Conservation (phyloP, 2,329 filamentous ascomycete species). For the Pseudopithomyces maydicus region DNA sequence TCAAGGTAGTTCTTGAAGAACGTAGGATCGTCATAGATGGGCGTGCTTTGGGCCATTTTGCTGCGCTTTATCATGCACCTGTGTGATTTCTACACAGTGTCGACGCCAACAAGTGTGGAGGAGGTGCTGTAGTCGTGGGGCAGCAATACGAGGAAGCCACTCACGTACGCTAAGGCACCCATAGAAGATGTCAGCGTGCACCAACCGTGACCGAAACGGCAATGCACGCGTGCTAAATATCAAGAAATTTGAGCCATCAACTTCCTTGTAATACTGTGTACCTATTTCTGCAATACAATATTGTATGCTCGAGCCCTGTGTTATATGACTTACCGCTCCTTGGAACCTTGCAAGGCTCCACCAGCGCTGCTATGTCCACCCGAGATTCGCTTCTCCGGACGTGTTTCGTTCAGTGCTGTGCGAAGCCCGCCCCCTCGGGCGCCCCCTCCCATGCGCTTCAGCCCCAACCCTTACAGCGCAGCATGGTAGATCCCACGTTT, state of each 20-base stretch:
- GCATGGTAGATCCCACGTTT: not conserved
- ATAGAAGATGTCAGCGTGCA: no score
- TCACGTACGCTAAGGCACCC: no score
- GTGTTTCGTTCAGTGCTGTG: not conserved
- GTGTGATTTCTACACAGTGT: not conserved
- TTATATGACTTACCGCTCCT: no score
- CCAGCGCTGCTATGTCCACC: no score
- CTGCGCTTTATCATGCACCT: not conserved
- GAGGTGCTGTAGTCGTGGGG: no score
- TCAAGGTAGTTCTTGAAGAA: slow-evolving; percentile 28
- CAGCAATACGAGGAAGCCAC: no score
- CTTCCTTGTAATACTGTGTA: not conserved
- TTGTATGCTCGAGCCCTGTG: no score
- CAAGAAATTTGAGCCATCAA: not conserved
- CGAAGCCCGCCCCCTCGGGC: not conserved
- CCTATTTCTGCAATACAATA: no score
- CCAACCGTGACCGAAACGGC: no score
- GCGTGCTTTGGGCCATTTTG: slow-evolving; percentile 1
- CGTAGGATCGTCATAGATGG: slow-evolving; percentile 8
- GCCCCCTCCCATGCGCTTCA: not conserved
- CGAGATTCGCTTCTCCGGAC: not conserved
- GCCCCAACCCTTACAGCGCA: not conserved
- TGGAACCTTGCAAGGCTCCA: no score
- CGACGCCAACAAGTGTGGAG: not conserved
- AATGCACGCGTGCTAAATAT: no score